These are phyloP conservation scores for Cyclocybe aegerita DNA, from an alignment of 768 basidiomycete species.

Conservation along the genomic window DNA sequence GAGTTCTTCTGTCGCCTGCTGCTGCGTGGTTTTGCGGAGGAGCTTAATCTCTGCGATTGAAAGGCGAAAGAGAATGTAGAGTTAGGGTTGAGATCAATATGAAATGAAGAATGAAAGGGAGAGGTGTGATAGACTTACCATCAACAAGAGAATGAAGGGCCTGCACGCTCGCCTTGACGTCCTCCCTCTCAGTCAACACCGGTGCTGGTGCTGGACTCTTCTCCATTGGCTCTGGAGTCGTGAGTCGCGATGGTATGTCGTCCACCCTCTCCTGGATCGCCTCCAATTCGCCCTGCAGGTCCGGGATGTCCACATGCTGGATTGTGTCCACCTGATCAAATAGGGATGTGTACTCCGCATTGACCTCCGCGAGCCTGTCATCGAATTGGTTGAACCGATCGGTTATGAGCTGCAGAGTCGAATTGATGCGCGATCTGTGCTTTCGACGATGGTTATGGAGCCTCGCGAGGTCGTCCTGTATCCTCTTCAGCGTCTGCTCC, in stretches of 20 bases:
- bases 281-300: conserved; percentile 23
- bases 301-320: conserved; percentile 23
- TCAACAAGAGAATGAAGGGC: conserved; percentile 38
- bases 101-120: not conserved
- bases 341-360: conserved; percentile 32
- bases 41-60: conserved; percentile 40
- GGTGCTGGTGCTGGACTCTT: not conserved
- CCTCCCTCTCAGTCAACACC: conserved; percentile 18
- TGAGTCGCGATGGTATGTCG: not conserved
- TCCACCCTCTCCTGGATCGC: conserved; percentile 27
- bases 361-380: conserved; percentile 36
- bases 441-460: conserved; percentile 39
- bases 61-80: conserved; percentile 3
- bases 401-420: conserved; percentile 36
- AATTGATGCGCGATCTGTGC: conserved; percentile 41
- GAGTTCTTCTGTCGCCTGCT: conserved; percentile 46
- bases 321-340: conserved; percentile 35
- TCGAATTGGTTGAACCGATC: conserved; percentile 40
- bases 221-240: conserved; percentile 1
- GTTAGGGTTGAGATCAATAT: not conserved
- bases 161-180: conserved; percentile 29
- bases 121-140: conserved; percentile 30
- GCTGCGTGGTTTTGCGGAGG: conserved; percentile 40
- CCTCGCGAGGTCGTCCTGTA: conserved; percentile 8
- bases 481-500: too few relatives aligned